phyloP scores from a whole-genome alignment of 2,329 filamentous ascomycete genomes.

The Alternaria viburni region DNA sequence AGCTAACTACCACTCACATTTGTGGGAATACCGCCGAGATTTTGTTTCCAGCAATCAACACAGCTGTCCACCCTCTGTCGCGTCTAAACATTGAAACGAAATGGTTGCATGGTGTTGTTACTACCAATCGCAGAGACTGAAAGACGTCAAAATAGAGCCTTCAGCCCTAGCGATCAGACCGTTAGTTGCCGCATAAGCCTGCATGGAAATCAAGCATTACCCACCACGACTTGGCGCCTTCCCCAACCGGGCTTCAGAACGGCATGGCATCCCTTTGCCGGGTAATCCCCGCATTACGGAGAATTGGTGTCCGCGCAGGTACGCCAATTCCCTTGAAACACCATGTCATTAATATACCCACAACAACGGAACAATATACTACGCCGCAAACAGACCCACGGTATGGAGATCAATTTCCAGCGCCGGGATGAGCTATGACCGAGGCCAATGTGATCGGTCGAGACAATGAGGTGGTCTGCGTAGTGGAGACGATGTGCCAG shows the following conservation, averaged over 20 bases:
- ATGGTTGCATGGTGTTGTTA: not conserved
- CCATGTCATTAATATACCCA: constrained; percentile 13
- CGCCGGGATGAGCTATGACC: not conserved
- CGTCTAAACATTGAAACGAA: constrained; percentile 2
- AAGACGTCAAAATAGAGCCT: not conserved
- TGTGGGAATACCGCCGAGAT: constrained; percentile 7
- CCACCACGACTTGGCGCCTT: not conserved
- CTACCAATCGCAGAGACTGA: not conserved
- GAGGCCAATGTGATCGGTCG: not conserved
- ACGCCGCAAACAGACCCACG: not conserved
- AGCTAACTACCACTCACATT: not conserved
- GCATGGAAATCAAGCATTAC: constrained; percentile 4
- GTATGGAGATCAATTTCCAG: constrained; percentile 11
- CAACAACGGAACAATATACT: constrained; percentile 12
- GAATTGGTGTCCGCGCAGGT: constrained; percentile 8
- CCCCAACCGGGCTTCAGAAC: not conserved
- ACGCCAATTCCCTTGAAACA: constrained; percentile 7
- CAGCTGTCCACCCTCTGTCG: not conserved
- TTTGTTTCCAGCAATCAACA: constrained; percentile 2
- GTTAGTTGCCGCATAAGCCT: not conserved
- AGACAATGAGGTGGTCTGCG: not conserved
- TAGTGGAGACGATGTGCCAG: not conserved
- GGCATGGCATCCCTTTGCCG: not conserved
- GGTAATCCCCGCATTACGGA: constrained; percentile 11
- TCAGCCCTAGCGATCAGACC: not conserved